Conservation (phyloP, 169 alveolate genomes). For the Theileria annulata region DNA sequence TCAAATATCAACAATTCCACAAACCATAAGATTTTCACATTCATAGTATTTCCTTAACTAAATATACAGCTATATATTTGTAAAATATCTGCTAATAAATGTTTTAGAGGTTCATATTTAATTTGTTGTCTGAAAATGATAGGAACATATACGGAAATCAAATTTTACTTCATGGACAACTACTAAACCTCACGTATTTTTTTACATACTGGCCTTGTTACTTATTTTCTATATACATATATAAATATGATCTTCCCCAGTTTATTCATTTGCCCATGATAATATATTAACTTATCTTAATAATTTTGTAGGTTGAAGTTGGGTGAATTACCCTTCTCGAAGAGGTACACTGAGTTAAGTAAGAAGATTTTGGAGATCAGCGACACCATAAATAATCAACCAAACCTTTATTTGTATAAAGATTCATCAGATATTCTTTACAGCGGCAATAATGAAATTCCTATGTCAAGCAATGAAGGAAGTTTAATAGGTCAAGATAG, state of each 20-base stretch:
- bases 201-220: neutral
- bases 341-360: constrained; percentile 16
- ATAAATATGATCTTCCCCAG: no score
- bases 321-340: constrained; percentile 12
- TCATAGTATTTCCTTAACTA: constrained; percentile 18
- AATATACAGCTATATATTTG: neutral
- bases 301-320: neutral
- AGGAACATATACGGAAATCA: constrained; percentile 11
- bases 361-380: constrained; percentile 4
- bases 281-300: neutral
- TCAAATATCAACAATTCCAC: neutral
- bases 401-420: constrained; percentile 15
- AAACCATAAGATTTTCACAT: constrained; percentile 30
- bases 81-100: neutral
- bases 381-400: neutral
- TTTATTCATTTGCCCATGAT: neutral
- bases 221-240: neutral
- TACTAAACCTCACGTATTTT: constrained; percentile 11
- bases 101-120: constrained; percentile 13
- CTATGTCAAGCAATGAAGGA: neutral
- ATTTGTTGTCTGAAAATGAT: neutral
- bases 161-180: constrained; percentile 16
- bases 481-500: neutral
- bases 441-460: neutral
- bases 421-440: neutral